Percentiles rank a stretch among this genome's conserved stretches.
phyloP scores from a whole-genome alignment of 768 basidiomycete species.

The Kwoniella sp. region DNA sequence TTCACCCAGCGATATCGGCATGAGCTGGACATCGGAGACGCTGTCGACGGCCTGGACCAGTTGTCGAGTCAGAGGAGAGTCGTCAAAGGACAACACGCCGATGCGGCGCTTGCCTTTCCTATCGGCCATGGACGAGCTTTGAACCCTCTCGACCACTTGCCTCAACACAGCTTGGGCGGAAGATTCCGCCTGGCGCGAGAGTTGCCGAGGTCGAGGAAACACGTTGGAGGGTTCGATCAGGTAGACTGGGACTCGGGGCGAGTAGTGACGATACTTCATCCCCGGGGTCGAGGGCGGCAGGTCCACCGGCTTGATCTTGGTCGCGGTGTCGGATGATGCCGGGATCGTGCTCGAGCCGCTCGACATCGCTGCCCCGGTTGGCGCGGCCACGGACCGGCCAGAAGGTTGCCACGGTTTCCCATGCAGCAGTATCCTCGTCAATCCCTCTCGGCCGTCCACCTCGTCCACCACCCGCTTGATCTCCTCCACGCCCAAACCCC shows the following conservation, averaged over 20 bases:
- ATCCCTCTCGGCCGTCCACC: slow-evolving; percentile 49
- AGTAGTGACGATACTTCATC: slow-evolving; percentile 98
- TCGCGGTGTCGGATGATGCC: not conserved
- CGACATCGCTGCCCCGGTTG: not conserved
- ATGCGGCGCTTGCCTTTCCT: slow-evolving; percentile 6
- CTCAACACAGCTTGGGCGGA: slow-evolving; percentile 12
- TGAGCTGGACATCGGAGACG: slow-evolving; percentile 7
- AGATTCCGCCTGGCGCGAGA: slow-evolving; percentile 35
- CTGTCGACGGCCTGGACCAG: not conserved
- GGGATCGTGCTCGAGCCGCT: not conserved
- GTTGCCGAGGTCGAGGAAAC: slow-evolving; percentile 53
- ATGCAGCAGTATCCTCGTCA: slow-evolving; percentile 40
- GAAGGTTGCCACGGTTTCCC: slow-evolving; percentile 31
- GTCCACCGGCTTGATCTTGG: not conserved
- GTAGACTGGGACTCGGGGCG: slow-evolving; percentile 79
- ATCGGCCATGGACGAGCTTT: not conserved
- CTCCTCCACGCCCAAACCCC: slow-evolving; percentile 86
- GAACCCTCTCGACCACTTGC: slow-evolving; percentile 1
- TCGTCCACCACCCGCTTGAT: slow-evolving; percentile 61
- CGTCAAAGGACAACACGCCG: slow-evolving; percentile 38
- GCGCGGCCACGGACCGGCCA: not conserved
- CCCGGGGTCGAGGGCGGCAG: slow-evolving; percentile 83
- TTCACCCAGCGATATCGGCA: slow-evolving; percentile 39
- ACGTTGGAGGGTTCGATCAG: slow-evolving; percentile 55
- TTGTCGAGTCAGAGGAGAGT: slow-evolving; percentile 25